A percentile compares a stretch with the other conserved stretches of the same genome.
Conservation (phyloP, 495 filamentous ascomycete species). For the Thermochaetoides thermophila region DNA sequence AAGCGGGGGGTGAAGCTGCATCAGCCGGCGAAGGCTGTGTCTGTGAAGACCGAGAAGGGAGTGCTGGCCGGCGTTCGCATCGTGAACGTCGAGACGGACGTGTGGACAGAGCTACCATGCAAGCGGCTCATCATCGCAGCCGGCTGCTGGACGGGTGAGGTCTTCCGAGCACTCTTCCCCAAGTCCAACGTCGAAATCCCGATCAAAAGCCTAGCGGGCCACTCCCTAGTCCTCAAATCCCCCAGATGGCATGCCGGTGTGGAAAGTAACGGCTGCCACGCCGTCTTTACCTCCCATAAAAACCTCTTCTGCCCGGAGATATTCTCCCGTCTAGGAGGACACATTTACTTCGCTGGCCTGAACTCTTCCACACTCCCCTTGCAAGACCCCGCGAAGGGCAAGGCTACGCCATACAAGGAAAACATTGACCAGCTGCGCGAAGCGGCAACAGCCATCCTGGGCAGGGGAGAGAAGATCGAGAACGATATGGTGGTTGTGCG, state of each 20-base stretch:
- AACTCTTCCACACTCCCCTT: constrained; percentile 45
- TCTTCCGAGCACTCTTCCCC: constrained; percentile 51
- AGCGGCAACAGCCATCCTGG: constrained; percentile 43
- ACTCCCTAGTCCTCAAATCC: constrained; percentile 52
- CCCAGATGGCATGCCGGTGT: constrained; percentile 35
- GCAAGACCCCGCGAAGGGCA: constrained; percentile 35
- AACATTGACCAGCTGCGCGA: constrained; percentile 37
- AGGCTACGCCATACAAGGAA: constrained; percentile 26
- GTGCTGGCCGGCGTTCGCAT: constrained; percentile 35
- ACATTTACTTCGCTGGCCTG: constrained; percentile 63
- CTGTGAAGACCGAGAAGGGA: constrained; percentile 29
- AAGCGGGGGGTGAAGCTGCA: constrained; percentile 50
- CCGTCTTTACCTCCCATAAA: constrained; percentile 48
- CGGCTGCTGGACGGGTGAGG: constrained; percentile 52
- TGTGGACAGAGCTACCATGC: constrained; percentile 40
- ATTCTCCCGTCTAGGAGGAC: constrained; percentile 47
- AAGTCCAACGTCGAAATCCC: constrained; percentile 32
- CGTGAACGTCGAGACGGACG: constrained; percentile 26
- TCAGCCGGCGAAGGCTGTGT: constrained; percentile 43
- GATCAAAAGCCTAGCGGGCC: constrained; percentile 50
- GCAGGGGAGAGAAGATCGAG: constrained; percentile 20
- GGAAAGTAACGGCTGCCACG: constrained; percentile 39
- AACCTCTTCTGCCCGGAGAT: constrained; percentile 56
- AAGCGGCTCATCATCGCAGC: constrained; percentile 47
- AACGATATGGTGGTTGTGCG: constrained; percentile 45